Conservation (phyloP, 2,329 filamentous ascomycete genomes). For the Elsinoe ampelina region DNA sequence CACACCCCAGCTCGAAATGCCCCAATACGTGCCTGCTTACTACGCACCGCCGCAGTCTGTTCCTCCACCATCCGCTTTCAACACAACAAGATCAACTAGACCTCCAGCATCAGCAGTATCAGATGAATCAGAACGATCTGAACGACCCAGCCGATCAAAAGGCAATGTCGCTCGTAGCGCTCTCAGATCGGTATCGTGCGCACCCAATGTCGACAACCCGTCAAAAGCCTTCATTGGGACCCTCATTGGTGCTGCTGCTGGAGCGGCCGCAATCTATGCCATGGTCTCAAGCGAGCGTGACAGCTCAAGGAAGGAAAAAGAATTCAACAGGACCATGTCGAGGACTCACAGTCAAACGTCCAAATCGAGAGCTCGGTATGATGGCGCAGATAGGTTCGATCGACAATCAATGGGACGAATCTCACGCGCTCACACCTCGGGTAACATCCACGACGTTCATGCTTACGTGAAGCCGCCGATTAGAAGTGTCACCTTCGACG, state of each 20-base stretch:
- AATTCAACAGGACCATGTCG: slow-evolving; percentile 24
- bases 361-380: slow-evolving; percentile 13
- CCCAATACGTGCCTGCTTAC: not conserved
- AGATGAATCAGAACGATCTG: not conserved
- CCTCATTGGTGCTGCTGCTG: slow-evolving; percentile 68
- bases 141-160: not conserved
- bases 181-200: slow-evolving; percentile 14
- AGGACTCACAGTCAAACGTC: slow-evolving; percentile 16
- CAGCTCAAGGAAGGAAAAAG: slow-evolving; percentile 36
- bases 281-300: slow-evolving; percentile 54
- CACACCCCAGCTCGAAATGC: not conserved
- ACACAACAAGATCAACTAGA: not conserved
- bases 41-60: not conserved
- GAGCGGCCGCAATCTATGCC: slow-evolving; percentile 66
- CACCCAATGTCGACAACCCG: slow-evolving; percentile 24
- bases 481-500: slow-evolving; percentile 4
- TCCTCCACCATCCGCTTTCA: not conserved
- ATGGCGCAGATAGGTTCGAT: not conserved
- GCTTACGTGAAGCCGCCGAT: slow-evolving; percentile 1
- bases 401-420: slow-evolving; percentile 6
- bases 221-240: slow-evolving; percentile 49
- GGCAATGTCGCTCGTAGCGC: not conserved
- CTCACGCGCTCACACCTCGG: slow-evolving; percentile 3
- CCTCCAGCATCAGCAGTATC: not conserved
- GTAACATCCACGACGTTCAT: slow-evolving; percentile 11